Conservation (phyloP, 805 yeast genomes). For the Yamadazyma tumulicola region DNA sequence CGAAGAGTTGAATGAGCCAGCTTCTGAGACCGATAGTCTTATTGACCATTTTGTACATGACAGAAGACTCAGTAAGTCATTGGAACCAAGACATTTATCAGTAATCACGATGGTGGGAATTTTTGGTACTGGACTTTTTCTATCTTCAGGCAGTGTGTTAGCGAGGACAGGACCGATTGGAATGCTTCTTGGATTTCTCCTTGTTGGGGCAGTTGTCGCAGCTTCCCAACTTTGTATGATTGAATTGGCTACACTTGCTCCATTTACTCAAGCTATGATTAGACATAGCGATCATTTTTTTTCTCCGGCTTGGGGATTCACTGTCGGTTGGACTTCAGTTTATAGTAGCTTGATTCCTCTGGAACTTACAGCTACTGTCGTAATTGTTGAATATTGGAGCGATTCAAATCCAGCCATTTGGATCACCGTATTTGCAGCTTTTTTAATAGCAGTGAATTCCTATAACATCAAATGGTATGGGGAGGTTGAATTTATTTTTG, state of each 20-base stretch:
- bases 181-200: conserved; percentile 44
- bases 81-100: conserved; percentile 18
- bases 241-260: conserved; percentile 35
- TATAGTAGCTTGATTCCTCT: conserved; percentile 33
- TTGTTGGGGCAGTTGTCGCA: conserved; percentile 44
- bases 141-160: conserved; percentile 51
- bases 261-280: conserved; percentile 33
- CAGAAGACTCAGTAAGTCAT: conserved; percentile 12
- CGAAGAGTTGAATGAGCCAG: no score
- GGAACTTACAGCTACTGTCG: conserved; percentile 45
- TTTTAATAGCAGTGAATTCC: conserved; percentile 31
- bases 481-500: conserved; percentile 26
- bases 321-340: conserved; percentile 43
- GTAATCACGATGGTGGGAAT: conserved; percentile 23
- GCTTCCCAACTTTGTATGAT: conserved; percentile 38
- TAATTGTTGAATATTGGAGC: conserved; percentile 45
- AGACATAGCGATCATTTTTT: conserved; percentile 37
- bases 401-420: conserved; percentile 42
- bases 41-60: conserved; percentile 15
- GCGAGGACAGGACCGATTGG: conserved; percentile 42
- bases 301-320: conserved; percentile 43
- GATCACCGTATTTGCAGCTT: conserved; percentile 39
- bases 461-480: conserved; percentile 35
- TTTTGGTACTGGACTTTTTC: conserved; percentile 52
- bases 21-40: conserved; percentile 1